Evolutionary conservation across 1,284 basidiomycete genomes (phyloP), one percentile per base, ranked within the genome.

Genomic region (Clitocybe nebularis): DNA sequence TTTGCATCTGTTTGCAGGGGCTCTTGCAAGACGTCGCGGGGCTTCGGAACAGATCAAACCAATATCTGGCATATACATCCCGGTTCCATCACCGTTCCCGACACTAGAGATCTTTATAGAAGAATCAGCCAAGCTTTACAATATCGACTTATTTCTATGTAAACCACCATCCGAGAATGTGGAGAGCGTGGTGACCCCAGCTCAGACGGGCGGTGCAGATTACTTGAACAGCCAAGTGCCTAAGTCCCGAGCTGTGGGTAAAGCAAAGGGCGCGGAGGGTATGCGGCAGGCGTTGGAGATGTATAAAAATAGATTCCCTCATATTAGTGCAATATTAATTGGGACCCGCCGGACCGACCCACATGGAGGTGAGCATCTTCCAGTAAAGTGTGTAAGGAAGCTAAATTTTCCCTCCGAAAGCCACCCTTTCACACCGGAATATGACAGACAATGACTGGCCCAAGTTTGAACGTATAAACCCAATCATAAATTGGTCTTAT

Each of bases 401-500:
- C 44, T 41, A 39, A 30, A 4, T 41, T 43, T 36, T 29, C 47
- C 25, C 20, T n/a, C 17, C 21, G 39, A 38, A 48, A 88, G 85
- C 77, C 5, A 81, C 69, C 22, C 75, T 95, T 33, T 74, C 79
- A 0, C 76, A 80, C 50, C 75, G 82, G 36, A 86, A 85, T 50
- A 84, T 79, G 52, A 95, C 92, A 4, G 93, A 97, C 63, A 66
- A 77, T 0, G 86, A 77, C 40, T 99, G 95, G 95, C 94, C 95
- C 3, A 60, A 67, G 3, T 91, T 95, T 46, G 85, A 94, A 58
- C 81, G 95, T 14, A 81, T 99, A 20, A 95, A 99, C 60, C 95
- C 96, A 0, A 90, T 99, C 54, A 87, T 99, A 38, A 86, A 97
- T 59, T 99, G 95, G 95, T 72, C 79, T 0, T 99, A 99, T 63